Conservation (phyloP, 768 basidiomycete genomes). For the Leccinum subgranulosum region DNA sequence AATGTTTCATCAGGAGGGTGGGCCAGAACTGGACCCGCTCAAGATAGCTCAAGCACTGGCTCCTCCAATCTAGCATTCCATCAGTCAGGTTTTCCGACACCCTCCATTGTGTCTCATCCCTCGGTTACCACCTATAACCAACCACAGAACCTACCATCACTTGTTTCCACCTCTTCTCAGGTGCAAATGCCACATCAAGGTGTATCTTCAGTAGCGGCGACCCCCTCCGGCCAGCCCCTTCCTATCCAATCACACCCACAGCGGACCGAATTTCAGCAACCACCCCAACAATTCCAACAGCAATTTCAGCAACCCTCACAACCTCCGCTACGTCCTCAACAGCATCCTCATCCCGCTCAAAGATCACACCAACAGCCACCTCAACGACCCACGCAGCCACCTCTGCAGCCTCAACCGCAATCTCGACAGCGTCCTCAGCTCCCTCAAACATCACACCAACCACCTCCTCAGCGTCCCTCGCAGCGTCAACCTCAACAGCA, state of each 20-base stretch:
- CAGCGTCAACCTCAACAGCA: background rate
- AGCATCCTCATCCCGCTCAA: background rate
- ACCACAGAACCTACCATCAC: background rate
- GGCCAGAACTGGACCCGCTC: background rate
- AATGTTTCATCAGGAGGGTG: background rate
- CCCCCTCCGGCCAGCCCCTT: background rate
- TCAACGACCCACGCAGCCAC: background rate
- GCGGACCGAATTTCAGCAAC: background rate
- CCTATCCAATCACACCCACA: background rate
- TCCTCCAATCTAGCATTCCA: background rate
- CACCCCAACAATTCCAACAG: slow-evolving; percentile 1
- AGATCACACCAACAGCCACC: background rate
- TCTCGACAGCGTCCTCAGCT: background rate
- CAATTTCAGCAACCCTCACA: background rate
- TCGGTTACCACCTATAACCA: slow-evolving; percentile 1
- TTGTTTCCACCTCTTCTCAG: slow-evolving; percentile 1
- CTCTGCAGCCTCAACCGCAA: background rate
- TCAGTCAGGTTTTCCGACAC: background rate
- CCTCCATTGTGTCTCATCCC: background rate
- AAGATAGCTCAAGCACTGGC: background rate
- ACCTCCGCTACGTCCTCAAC: background rate
- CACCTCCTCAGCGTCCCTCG: background rate
- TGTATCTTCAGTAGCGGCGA: background rate
- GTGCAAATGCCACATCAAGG: slow-evolving; percentile 4
- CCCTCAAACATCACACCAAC: background rate